phyloP scores from a whole-genome alignment of 495 filamentous ascomycete species.

The Neurospora sublineolata region DNA sequence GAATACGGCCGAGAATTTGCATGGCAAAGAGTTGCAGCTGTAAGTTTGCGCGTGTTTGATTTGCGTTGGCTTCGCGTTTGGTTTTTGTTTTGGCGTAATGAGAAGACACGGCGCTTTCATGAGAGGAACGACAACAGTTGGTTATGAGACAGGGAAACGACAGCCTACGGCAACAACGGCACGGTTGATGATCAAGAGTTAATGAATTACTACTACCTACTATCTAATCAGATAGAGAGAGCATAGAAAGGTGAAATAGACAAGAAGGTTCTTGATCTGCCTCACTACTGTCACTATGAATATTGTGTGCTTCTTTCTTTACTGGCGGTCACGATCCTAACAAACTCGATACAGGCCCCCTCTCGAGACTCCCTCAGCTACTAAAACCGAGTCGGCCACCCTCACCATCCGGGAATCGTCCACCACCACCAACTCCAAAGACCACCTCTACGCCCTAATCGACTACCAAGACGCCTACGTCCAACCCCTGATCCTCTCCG shows the following conservation, averaged over 20 bases:
- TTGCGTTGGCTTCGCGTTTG: background rate
- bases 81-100: background rate
- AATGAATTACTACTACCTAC: background rate
- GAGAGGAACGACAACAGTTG: background rate
- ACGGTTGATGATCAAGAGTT: background rate
- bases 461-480: constrained; percentile 81
- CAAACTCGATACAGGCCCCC: background rate
- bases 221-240: constrained; percentile 15
- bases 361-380: background rate
- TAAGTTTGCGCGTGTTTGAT: constrained; percentile 43
- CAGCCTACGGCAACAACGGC: background rate
- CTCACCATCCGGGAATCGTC: background rate
- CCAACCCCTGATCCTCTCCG: constrained; percentile 64
- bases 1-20: constrained; percentile 51
- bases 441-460: constrained; percentile 59
- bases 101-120: background rate
- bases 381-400: background rate
- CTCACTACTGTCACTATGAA: background rate
- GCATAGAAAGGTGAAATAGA: constrained; percentile 21
- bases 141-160: background rate
- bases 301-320: constrained; percentile 5
- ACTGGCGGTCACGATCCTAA: background rate
- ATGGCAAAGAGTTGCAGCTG: constrained; percentile 71
- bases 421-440: background rate
- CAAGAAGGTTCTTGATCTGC: constrained; percentile 8